Conservation (phyloP, 2,329 filamentous ascomycete genomes). For the Fusarium coicis region DNA sequence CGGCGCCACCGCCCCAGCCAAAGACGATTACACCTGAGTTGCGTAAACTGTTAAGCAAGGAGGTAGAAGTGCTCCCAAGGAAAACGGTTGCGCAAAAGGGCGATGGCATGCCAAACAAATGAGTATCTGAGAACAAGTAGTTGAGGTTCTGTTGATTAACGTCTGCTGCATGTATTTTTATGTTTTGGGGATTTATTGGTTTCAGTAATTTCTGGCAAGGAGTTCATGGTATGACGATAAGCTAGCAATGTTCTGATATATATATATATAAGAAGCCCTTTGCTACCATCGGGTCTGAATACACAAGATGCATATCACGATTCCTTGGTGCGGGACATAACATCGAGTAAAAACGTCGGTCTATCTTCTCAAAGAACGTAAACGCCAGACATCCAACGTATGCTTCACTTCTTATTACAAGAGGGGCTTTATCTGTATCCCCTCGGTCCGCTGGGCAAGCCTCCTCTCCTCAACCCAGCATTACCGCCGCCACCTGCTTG, state of each 20-base stretch:
- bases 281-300: background rate
- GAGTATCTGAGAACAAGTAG: background rate
- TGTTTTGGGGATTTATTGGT: background rate
- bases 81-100: constrained; percentile 50
- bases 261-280: background rate
- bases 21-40: constrained; percentile 68
- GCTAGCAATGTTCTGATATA: background rate
- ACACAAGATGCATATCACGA: constrained; percentile 1
- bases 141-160: background rate
- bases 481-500: constrained; percentile 48
- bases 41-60: constrained; percentile 62
- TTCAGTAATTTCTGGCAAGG: constrained; percentile 12
- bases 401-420: background rate
- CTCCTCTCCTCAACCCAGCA: constrained; percentile 48
- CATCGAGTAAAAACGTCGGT: constrained; percentile 36
- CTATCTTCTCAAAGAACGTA: constrained; percentile 31
- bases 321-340: background rate
- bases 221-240: constrained; percentile 24
- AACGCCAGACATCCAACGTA: constrained; percentile 27
- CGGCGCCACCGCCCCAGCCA: constrained; percentile 47
- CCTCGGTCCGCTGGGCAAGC: constrained; percentile 60
- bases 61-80: constrained; percentile 57
- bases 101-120: constrained; percentile 50
- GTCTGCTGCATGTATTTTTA: constrained; percentile 23
- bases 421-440: constrained; percentile 47